Evolutionary conservation across 108 stramenopile species (phyloP).

Genomic region (Hondaea fermentalgiana): DNA sequence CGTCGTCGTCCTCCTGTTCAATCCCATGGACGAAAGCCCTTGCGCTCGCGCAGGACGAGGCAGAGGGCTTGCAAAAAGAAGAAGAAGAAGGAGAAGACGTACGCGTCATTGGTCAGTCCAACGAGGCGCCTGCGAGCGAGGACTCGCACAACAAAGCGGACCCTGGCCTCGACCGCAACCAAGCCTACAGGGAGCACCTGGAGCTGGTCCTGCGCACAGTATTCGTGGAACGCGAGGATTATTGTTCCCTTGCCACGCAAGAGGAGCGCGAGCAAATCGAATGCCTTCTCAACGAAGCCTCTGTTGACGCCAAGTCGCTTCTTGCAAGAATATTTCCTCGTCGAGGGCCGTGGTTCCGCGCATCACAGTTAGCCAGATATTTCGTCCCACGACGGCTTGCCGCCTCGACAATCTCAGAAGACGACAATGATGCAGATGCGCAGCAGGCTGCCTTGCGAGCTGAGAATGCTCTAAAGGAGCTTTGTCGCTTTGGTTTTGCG

Average conservation of each 20-base stretch:
- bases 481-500: not conserved
- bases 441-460: not conserved
- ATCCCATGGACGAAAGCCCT: too few relatives aligned
- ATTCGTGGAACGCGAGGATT: not conserved
- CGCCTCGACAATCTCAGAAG: not conserved
- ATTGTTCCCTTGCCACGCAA: not conserved
- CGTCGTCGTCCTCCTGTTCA: too few relatives aligned
- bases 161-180: not conserved
- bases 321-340: not conserved
- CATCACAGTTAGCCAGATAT: not conserved
- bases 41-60: too few relatives aligned
- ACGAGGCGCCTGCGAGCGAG: too few relatives aligned
- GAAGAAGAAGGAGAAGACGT: too few relatives aligned
- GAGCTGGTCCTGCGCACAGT: slow-evolving; percentile 13
- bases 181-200: not conserved
- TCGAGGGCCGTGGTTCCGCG: not conserved
- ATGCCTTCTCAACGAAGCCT: not conserved
- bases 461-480: not conserved
- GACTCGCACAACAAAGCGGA: too few relatives aligned
- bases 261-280: not conserved
- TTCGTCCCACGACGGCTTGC: not conserved
- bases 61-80: too few relatives aligned
- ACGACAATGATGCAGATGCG: not conserved
- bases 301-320: not conserved
- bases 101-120: too few relatives aligned